Evolutionary conservation across 1,284 basidiomycete species (phyloP).

Genomic region (Cryptococcus hybrid): DNA sequence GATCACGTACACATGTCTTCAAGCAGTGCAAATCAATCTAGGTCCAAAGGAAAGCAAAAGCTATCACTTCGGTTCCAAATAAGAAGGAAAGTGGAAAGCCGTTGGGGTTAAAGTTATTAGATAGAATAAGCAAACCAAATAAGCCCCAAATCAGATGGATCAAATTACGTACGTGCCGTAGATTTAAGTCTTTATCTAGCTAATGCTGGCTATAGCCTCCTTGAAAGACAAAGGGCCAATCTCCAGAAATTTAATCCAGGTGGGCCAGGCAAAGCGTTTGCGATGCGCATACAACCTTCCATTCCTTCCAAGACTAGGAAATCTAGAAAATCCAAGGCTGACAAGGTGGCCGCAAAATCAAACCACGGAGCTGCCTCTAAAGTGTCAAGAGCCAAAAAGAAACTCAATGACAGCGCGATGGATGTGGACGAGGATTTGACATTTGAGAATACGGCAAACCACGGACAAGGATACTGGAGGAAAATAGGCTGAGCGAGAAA

Average conservation of each 20-base stretch:
- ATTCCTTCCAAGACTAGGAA: neutral
- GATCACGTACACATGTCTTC: no score
- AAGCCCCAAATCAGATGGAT: no score
- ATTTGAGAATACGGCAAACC: neutral
- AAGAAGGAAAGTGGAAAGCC: neutral
- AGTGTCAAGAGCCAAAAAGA: neutral
- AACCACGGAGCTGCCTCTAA: neutral
- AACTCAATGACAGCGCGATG: neutral
- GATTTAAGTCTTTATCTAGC: neutral
- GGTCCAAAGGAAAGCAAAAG: neutral
- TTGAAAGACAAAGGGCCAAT: neutral
- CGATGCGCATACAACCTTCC: neutral
- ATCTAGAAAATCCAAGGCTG: neutral
- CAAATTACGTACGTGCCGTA: no score
- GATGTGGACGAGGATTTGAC: neutral
- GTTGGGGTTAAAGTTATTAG: no score
- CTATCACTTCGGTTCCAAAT: neutral
- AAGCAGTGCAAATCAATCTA: neutral
- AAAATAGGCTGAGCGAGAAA: no score
- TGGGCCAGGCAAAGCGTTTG: neutral
- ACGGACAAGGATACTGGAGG: neutral
- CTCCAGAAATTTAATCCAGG: neutral
- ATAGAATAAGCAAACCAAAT: no score
- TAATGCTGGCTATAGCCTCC: neutral
- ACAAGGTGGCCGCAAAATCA: no score